These are phyloP conservation scores for Rubroboletus satanas DNA, from an alignment of 768 basidiomycete species.

Conservation along the genomic window DNA sequence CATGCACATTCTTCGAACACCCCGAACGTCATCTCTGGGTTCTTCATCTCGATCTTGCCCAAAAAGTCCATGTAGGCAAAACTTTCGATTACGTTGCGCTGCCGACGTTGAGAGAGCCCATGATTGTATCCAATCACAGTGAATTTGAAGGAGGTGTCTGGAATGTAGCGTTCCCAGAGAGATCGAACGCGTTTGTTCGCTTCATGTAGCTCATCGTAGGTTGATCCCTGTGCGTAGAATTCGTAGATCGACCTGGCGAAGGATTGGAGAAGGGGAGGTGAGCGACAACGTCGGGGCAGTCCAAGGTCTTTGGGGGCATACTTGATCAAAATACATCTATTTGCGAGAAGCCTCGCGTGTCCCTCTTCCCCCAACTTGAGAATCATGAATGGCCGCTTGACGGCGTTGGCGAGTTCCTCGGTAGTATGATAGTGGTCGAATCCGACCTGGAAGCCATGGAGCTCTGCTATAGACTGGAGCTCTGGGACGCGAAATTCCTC, in stretches of 20 bases:
- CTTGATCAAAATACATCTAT: slow-evolving; percentile 83
- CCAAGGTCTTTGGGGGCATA: slow-evolving; percentile 31
- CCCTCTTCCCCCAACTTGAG: slow-evolving; percentile 64
- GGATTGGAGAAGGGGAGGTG: neutral
- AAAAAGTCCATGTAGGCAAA: slow-evolving; percentile 83
- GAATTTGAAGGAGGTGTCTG: slow-evolving; percentile 78
- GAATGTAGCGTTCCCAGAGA: slow-evolving; percentile 58
- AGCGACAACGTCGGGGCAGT: neutral
- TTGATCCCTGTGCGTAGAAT: slow-evolving; percentile 66
- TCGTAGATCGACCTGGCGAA: slow-evolving; percentile 66
- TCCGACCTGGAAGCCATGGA: slow-evolving; percentile 59
- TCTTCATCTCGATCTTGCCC: slow-evolving; percentile 79
- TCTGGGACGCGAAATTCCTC: slow-evolving; percentile 83
- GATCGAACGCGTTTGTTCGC: slow-evolving; percentile 40
- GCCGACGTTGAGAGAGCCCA: slow-evolving; percentile 63
- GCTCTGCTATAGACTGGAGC: slow-evolving; percentile 69
- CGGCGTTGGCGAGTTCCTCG: slow-evolving; percentile 44
- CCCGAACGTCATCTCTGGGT: slow-evolving; percentile 66
- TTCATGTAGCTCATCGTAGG: slow-evolving; percentile 68
- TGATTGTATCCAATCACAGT: slow-evolving; percentile 70
- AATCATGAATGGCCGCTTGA: slow-evolving; percentile 68
- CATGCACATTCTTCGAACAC: slow-evolving; percentile 86
- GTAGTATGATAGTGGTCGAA: slow-evolving; percentile 39
- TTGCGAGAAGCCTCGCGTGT: slow-evolving; percentile 69
- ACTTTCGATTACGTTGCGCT: slow-evolving; percentile 64